A percentile compares a stretch with the other conserved stretches of the same genome.
Evolutionary conservation across 2,329 filamentous ascomycete species (phyloP).

Genomic region (Xylaria digitata): DNA sequence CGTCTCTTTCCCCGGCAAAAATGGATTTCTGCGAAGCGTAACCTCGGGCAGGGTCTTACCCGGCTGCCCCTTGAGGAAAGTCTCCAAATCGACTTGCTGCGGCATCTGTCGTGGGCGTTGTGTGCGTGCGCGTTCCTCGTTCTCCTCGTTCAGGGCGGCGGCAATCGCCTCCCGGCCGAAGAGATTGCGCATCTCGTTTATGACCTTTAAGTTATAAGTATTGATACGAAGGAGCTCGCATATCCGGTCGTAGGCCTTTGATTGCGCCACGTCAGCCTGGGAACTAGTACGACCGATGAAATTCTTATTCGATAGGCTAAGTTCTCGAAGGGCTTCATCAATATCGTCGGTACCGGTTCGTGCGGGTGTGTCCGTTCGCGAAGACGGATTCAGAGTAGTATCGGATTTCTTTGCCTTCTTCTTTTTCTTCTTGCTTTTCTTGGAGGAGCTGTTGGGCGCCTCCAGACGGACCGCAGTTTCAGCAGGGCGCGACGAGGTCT

Average conservation of each 20-base stretch:
- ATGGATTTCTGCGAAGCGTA: constrained; percentile 80
- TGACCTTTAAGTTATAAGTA: constrained; percentile 80
- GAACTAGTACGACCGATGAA: constrained; percentile 27
- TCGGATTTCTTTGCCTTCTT: constrained; percentile 49
- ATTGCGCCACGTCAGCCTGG: constrained; percentile 23
- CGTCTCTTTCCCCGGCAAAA: constrained; percentile 86
- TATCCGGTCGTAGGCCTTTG: constrained; percentile 49
- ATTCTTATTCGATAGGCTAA: constrained; percentile 44
- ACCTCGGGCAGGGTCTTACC: constrained; percentile 75
- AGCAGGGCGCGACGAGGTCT: constrained; percentile 38
- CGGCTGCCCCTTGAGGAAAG: constrained; percentile 65
- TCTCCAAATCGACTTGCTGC: constrained; percentile 68
- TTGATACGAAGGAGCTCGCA: constrained; percentile 62
- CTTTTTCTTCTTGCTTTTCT: constrained; percentile 55
- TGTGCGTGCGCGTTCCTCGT: constrained; percentile 54
- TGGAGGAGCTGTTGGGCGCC: constrained; percentile 44
- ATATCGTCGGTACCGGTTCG: constrained; percentile 63
- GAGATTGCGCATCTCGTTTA: constrained; percentile 85
- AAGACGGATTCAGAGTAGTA: constrained; percentile 20
- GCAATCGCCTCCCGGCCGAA: constrained; percentile 69
- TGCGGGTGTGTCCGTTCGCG: constrained; percentile 34
- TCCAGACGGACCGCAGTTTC: constrained; percentile 31
- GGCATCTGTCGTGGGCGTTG: constrained; percentile 52
- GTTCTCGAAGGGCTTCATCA: constrained; percentile 60
- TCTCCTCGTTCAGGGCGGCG: constrained; percentile 63